A percentile compares a stretch with the other conserved stretches of the same genome.
Evolutionary conservation across 2,329 filamentous ascomycete genomes (phyloP).

Genomic region (Neofusicoccum laricinum): DNA sequence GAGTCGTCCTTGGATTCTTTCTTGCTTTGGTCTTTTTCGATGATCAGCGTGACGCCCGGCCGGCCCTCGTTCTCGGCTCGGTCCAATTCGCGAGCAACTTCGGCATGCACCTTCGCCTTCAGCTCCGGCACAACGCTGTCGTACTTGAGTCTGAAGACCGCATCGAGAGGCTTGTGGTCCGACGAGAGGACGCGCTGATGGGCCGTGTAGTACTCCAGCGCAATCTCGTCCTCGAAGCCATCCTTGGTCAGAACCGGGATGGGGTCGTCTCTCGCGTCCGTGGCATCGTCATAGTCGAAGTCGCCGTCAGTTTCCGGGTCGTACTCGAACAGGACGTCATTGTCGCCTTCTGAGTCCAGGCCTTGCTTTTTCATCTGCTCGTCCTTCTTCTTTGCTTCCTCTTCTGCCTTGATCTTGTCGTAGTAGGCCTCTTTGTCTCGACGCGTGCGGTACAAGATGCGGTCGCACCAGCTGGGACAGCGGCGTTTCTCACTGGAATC

Average conservation of each 20-base stretch:
- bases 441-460: slow-evolving; percentile 80
- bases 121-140: slow-evolving; percentile 82
- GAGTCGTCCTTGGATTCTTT: slow-evolving; percentile 34
- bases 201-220: slow-evolving; percentile 71
- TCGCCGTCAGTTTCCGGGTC: slow-evolving; percentile 74
- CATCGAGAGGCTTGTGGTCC: slow-evolving; percentile 89
- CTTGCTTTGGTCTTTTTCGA: slow-evolving; percentile 52
- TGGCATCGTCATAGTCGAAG: slow-evolving; percentile 55
- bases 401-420: slow-evolving; percentile 60
- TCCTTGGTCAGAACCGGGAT: slow-evolving; percentile 57
- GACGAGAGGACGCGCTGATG: slow-evolving; percentile 89
- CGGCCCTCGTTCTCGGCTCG: slow-evolving; percentile 87
- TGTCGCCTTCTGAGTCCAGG: slow-evolving; percentile 71
- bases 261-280: slow-evolving; percentile 47
- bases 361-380: slow-evolving; percentile 82
- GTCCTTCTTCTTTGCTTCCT: slow-evolving; percentile 67
- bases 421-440: slow-evolving; percentile 67
- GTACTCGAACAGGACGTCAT: slow-evolving; percentile 85
- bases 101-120: slow-evolving; percentile 78
- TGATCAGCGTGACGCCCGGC: slow-evolving; percentile 76
- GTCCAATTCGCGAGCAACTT: slow-evolving; percentile 85
- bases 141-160: slow-evolving; percentile 79
- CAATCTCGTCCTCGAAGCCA: slow-evolving; percentile 54
- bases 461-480: slow-evolving; percentile 94
- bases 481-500: slow-evolving; percentile 94